Percentiles rank a stretch among this genome's conserved stretches.
phyloP scores from a whole-genome alignment of 2,329 filamentous ascomycete species.

The Colletotrichum chrysophilum region DNA sequence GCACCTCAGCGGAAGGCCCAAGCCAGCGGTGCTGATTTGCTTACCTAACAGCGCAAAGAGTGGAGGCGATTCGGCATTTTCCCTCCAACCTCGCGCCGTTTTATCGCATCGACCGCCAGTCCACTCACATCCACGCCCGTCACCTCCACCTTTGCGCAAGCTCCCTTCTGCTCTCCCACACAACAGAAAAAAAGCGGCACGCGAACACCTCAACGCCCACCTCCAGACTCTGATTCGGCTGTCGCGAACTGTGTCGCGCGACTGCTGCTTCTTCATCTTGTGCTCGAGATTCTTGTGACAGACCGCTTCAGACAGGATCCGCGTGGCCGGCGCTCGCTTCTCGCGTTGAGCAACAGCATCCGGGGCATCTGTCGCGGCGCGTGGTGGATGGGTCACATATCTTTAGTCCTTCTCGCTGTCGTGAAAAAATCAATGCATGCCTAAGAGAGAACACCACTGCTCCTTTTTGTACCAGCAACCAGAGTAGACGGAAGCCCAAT shows the following conservation, averaged over 20 bases:
- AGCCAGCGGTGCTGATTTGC: background rate
- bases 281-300: background rate
- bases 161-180: constrained; percentile 11
- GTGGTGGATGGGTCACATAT: constrained; percentile 20
- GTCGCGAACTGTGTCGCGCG: constrained; percentile 4
- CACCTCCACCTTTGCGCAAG: constrained; percentile 23
- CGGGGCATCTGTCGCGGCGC: background rate
- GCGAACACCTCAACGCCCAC: background rate
- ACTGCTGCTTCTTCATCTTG: background rate
- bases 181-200: constrained; percentile 11
- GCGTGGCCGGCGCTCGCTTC: background rate
- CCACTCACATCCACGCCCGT: constrained; percentile 17
- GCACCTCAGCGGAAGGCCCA: background rate
- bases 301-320: constrained; percentile 1
- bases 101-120: constrained; percentile 13
- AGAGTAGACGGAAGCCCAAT: background rate
- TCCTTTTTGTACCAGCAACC: background rate
- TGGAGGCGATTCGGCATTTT: constrained; percentile 20
- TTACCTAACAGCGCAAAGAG: constrained; percentile 9
- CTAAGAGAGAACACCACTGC: constrained; percentile 12
- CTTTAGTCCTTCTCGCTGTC: constrained; percentile 14
- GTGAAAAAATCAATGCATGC: constrained; percentile 22
- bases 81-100: constrained; percentile 21
- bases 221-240: background rate
- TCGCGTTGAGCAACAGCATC: background rate